These are phyloP conservation scores for Ceratocystis alfenasii DNA, from an alignment of 2,329 filamentous ascomycete species.

Conservation along the genomic window DNA sequence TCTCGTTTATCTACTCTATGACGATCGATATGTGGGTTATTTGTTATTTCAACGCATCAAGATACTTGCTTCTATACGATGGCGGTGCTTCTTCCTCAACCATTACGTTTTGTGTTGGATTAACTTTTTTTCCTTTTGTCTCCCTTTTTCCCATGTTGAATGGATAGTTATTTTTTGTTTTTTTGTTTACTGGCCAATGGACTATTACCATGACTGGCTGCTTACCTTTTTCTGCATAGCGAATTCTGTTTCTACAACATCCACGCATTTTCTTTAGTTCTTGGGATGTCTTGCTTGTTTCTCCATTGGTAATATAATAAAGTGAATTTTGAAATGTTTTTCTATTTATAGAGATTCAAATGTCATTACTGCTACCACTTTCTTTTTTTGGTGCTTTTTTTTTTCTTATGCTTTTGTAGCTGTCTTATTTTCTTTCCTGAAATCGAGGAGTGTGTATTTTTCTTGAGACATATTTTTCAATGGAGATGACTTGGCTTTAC, in stretches of 20 bases:
- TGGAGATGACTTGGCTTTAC: no score
- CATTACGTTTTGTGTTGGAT: background rate
- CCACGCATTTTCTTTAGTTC: background rate
- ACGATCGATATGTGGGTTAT: slow-evolving; percentile 16
- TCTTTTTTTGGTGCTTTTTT: no score
- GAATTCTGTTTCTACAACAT: background rate
- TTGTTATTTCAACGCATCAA: slow-evolving; percentile 10
- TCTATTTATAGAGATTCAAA: background rate
- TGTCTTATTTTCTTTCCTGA: no score
- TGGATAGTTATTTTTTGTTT: background rate
- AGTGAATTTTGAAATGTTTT: background rate
- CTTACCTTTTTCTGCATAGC: slow-evolving; percentile 7
- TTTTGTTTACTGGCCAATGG: background rate
- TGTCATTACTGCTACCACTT: no score
- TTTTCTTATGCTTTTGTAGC: no score
- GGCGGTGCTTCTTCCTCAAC: background rate
- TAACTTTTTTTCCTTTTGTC: background rate
- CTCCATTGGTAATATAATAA: background rate
- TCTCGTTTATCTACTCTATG: slow-evolving; percentile 17
- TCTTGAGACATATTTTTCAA: no score
- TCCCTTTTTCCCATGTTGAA: background rate
- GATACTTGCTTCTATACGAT: background rate
- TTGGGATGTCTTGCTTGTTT: background rate
- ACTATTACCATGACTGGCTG: background rate
- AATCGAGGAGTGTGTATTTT: no score